Base-by-base conservation (phyloP, 78 protist species). In the Dictyostelium firmibasis region DNA sequence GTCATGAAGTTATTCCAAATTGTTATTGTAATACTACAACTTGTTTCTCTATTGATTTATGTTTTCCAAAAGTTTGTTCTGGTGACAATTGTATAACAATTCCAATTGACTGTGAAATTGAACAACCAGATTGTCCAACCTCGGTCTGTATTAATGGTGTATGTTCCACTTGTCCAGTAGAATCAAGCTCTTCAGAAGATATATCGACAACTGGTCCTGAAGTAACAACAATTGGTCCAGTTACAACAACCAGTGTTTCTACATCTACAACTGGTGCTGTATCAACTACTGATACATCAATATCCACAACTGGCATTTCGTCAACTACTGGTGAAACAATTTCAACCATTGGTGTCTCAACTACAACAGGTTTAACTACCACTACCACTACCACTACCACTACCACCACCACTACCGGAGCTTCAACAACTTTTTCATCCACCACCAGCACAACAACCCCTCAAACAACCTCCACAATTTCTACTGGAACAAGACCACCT, bases 1-100 rank as follows among this genome's bases (percentile, higher is more conserved):
- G n/a, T 5, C 1, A 23, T 76, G 29, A 6, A 20, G 11, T 11
- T 23, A 76, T 76, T 36, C 82, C 82, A 33, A 38, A 76, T 36
- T 76, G 82, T 36, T 25, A n/a, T 38, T 76, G 82, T 76, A 76
- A 76, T 23, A 23, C 82, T 23, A 76, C 82, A 76, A 76, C 8
- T 23, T 76, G 82, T 38, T 14, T 76, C 8, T 38, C 82, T 2
- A 23, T 7, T 9, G 82, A 76, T 76, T 14, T 33, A 38, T 76
- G 82, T 38, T 36, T 13, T 38, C 82, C 82, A 76, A 31, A 36
- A 20, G 1, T 23, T 7, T 76, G 82, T n/a, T 36, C 43, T 23
- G 82, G n/a, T 76, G 53, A 76, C 38, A 4, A 4, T 36, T 76
- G 82, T 76, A 2, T 23, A 27, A 43, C 23, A 3, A 76, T n/a